These are phyloP conservation scores for Lipomyces spencermartinsiae DNA, from an alignment of 805 yeast species.

Conservation along the genomic window DNA sequence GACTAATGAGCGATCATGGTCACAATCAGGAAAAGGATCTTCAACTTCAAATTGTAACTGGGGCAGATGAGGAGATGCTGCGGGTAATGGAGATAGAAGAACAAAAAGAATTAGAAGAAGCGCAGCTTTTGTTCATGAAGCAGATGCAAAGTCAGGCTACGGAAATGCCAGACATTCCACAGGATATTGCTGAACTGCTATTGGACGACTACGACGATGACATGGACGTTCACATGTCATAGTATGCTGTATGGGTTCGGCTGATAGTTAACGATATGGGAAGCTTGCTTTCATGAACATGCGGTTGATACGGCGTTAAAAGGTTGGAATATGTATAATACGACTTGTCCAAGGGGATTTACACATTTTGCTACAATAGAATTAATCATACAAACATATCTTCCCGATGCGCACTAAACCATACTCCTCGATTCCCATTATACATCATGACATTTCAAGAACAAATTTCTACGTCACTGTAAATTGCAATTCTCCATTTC, in stretches of 20 bases:
- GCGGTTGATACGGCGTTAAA: background rate
- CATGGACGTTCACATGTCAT: background rate
- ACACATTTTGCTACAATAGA: background rate
- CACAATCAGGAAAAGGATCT: background rate
- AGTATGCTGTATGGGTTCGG: background rate
- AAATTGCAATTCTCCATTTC: slow-evolving; percentile 9
- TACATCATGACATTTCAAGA: background rate
- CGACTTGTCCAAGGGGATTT: background rate
- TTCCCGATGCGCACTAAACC: background rate
- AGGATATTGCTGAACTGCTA: background rate
- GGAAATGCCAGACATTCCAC: background rate
- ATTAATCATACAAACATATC: background rate
- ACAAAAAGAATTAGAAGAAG: slow-evolving; percentile 2
- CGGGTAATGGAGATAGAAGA: slow-evolving; percentile 14
- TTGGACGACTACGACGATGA: background rate
- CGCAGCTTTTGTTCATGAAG: background rate
- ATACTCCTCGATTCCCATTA: background rate
- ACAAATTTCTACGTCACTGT: slow-evolving; percentile 2
- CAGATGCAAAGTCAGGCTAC: background rate
- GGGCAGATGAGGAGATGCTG: slow-evolving; percentile 19
- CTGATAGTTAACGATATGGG: background rate
- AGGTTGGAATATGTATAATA: background rate
- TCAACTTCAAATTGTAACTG: slow-evolving; percentile 7
- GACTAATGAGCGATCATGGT: background rate
- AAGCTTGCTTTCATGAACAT: background rate